Evolutionary conservation across 2,329 filamentous ascomycete genomes (phyloP).

Genomic region (Chalaropsis ovoidea): DNA sequence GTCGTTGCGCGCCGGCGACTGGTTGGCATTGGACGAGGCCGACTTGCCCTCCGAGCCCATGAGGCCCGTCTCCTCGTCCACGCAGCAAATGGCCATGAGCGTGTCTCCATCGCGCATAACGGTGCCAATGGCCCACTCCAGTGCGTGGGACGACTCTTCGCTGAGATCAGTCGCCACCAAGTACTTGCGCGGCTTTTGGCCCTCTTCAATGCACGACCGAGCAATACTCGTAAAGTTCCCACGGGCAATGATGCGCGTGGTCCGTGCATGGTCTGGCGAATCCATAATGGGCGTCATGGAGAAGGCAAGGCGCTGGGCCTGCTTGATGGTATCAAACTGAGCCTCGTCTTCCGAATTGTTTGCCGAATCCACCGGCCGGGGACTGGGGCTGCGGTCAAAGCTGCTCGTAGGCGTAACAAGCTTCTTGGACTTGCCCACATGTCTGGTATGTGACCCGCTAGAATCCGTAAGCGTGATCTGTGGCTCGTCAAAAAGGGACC

Average conservation of each 20-base stretch:
- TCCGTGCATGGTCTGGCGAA: conserved; percentile 65
- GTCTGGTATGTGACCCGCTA: conserved; percentile 39
- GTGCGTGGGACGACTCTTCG: conserved; percentile 83
- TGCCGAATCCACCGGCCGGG: conserved; percentile 38
- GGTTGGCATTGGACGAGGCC: conserved; percentile 23
- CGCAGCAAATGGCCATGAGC: conserved; percentile 81
- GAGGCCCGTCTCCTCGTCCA: conserved; percentile 74
- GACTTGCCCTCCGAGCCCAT: conserved; percentile 27
- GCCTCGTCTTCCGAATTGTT: conserved; percentile 80
- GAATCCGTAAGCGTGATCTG: conserved; percentile 56
- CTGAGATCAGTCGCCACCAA: conserved; percentile 92
- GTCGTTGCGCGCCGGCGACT: conserved; percentile 32
- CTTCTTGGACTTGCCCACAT: conserved; percentile 36
- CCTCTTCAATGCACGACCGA: conserved; percentile 66
- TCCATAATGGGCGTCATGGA: conserved; percentile 70
- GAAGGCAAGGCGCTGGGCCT: conserved; percentile 74
- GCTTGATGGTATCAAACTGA: conserved; percentile 72
- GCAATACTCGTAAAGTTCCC: conserved; percentile 73
- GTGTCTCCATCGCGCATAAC: conserved; percentile 91
- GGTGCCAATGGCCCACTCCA: conserved; percentile 96
- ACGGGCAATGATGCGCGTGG: conserved; percentile 80
- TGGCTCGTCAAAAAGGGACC: conserved; percentile 56
- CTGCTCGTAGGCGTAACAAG: conserved; percentile 72
- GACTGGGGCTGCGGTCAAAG: conserved; percentile 59
- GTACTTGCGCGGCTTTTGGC: conserved; percentile 75